Evolutionary conservation across 495 filamentous ascomycete species (phyloP), one percentile per base, ranked within the genome.

Genomic region (Aeminium ludgeri): DNA sequence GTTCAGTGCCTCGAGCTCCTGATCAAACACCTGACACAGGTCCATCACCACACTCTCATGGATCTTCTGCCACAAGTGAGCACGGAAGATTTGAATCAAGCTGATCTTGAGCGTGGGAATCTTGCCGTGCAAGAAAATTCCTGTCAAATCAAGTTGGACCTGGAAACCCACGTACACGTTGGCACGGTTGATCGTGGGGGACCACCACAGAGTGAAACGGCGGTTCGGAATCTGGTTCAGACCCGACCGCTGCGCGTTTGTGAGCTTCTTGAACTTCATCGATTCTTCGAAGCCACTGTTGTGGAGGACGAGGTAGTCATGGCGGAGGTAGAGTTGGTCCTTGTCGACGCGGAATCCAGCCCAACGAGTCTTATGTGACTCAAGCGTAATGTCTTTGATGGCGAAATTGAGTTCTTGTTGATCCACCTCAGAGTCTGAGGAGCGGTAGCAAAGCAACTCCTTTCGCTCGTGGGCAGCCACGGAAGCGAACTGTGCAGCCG

Each of bases 51-150:
- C 89, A 18, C 84, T 91, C 60, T 99, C 91, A 62, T 99, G 91
- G 37, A 99, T 96, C 69, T 99, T 99, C 60, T 99, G 91, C 91
- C 91, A 99, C 69, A 99, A 78, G 72, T 99, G 91, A 37, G 91
- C 91, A 53, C 91, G 82, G 81, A 99, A 99, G 49, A 99, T 99
- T 61, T 99, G 91, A 50, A 99, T 99, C 39, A 99, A 64, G 1
- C 86, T 94, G 44, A 99, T 99, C 69, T 99, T 99, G 38, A 99
- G 59, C 0, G 91, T 99, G 3, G 91, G 91, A 55, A 99, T 99
- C 62, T 99, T 99, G 50, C 91, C 91, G 68, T 99, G 91, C 52
- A 99, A 72, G 74, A 99, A 99, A 51, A 99, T 99, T 59, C 91
- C 91, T 13, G 91, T 99, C 42, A 99, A 65, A 73, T 99, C 91